Evolutionary conservation across 495 filamentous ascomycete genomes (phyloP), one percentile per base, ranked within the genome.

Genomic region (Neurospora discreta): DNA sequence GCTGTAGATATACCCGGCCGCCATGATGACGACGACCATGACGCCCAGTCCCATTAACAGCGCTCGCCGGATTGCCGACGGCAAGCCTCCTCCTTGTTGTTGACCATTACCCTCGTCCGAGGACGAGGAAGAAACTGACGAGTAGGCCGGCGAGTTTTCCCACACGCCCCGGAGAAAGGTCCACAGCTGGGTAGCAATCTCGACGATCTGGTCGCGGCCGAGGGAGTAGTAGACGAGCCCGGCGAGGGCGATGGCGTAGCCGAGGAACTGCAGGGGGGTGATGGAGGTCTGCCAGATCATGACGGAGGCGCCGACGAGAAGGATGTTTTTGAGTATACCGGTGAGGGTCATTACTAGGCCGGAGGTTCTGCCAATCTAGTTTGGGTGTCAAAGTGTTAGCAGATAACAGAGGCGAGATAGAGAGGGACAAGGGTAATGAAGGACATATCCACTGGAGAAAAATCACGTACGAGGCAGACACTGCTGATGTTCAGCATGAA

Each of bases 401-500:
- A 9, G 43, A 20, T 20, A 20, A 46, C 3, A n/a, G 30, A 58
- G 36, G 11, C 33, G 33, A 36, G 0, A 5, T 36, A 3, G 1
- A 36, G 33, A 33, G 30, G 40, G 4, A 42, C 41, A 18, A 3
- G 41, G 41, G 13, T 1, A 41, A 13, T 11, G 39, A 42, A 18
- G 16, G 40, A 16, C 6, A 41, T 41, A 41, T 41, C 15, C 40
- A 41, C 15, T n/a, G 44, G 13, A 30, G 18, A 16, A 33, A 26
- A 18, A 33, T 20, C 11, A 75, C 78, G 23, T 85, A 93, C 90
- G 77, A 95, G 76, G 73, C 92, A 90, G 18, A 94, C 90, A 44
- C 90, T 90, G 36, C 89, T 89, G 20, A 93, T 88, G 80, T 95
- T 94, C 70, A 95, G 82, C 71, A 90, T 79, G 80, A 95, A 94